Evolutionary conservation across 139 green algal genomes (phyloP).

Genomic region (Micromonas pusilla): DNA sequence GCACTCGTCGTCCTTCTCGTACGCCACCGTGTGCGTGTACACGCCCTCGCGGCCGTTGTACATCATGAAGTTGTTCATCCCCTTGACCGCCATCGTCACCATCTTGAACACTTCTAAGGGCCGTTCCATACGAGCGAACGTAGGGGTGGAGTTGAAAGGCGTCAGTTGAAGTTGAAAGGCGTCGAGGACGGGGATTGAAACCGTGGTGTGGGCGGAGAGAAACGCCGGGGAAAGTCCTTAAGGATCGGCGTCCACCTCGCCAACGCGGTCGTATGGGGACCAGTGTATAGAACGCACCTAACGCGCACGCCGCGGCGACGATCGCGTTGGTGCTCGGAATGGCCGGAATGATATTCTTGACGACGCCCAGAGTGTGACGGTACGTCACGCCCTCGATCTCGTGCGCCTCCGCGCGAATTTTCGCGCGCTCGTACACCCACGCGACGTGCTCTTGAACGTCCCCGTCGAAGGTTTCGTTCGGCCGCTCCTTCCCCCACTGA

Average conservation of each 20-base stretch:
- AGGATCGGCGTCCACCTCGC: no score
- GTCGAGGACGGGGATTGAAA: no score
- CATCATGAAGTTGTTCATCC: constrained; percentile 97
- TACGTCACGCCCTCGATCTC: constrained; percentile 68
- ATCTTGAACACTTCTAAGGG: constrained; percentile 96
- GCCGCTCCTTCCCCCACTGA: constrained; percentile 64
- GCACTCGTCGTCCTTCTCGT: constrained; percentile 81
- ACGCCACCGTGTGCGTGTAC: constrained; percentile 88
- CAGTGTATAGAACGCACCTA: no score
- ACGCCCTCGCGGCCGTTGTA: constrained; percentile 86
- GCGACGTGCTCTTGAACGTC: constrained; percentile 92
- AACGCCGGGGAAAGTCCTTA: no score
- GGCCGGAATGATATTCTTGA: constrained; percentile 99
- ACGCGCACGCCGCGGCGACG: constrained; percentile 75
- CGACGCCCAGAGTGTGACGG: constrained; percentile 63
- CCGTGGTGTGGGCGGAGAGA: no score
- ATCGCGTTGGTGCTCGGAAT: constrained; percentile 99
- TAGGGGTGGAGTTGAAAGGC: no score
- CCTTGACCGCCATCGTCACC: constrained; percentile 68
- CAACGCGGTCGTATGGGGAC: no score
- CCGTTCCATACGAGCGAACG: no score
- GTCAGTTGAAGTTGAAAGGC: no score
- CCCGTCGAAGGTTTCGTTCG: constrained; percentile 71
- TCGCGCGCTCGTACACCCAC: constrained; percentile 82
- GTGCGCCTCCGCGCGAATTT: constrained; percentile 52